These are phyloP conservation scores for Apostasia ramifera DNA, from an alignment of 106 monocot genomes.

Conservation along the genomic window DNA sequence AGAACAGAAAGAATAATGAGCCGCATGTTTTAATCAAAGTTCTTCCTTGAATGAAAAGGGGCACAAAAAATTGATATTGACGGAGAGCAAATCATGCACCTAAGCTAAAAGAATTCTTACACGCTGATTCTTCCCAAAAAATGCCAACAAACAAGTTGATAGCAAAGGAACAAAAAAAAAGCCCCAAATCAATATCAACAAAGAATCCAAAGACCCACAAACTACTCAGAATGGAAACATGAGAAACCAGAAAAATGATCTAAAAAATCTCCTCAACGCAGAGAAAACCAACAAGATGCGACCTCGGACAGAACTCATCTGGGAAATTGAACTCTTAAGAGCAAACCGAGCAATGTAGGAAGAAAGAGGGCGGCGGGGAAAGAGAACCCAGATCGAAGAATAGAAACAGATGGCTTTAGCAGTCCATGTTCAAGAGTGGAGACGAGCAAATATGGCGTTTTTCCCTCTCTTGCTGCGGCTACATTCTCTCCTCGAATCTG, in stretches of 20 bases:
- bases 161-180: not conserved
- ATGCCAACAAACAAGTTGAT: not conserved
- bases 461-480: not conserved
- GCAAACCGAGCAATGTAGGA: not conserved
- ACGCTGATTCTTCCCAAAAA: not conserved
- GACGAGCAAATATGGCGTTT: not conserved
- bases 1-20: constrained; percentile 23
- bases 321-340: not conserved
- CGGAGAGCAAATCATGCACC: not conserved
- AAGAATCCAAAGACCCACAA: not conserved
- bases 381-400: not conserved
- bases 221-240: not conserved
- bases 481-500: constrained; percentile 3
- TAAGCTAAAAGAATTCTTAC: not conserved
- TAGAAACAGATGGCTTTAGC: not conserved
- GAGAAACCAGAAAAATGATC: not conserved
- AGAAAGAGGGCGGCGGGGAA: not conserved
- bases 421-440: not conserved
- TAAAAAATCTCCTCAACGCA: not conserved
- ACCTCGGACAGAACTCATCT: not conserved
- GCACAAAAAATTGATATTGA: not conserved
- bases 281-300: not conserved
- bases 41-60: not conserved
- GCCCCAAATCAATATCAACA: not conserved
- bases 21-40: constrained; percentile 28